Evolutionary conservation across 257 asterid genomes (phyloP).

Genomic region (Echites panduratus): DNA sequence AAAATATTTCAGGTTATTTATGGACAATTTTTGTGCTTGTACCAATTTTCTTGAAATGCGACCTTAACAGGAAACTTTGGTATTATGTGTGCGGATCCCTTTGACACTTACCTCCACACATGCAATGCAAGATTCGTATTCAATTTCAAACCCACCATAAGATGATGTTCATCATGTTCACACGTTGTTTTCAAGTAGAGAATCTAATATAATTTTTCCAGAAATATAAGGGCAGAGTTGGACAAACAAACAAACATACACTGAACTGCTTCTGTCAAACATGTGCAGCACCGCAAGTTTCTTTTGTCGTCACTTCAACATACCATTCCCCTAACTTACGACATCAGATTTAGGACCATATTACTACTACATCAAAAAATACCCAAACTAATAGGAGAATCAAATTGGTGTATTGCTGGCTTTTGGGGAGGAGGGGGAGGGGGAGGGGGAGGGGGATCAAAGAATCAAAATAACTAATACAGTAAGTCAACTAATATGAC

Average conservation of each 20-base stretch:
- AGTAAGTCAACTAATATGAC: not conserved
- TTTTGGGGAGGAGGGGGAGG: not conserved
- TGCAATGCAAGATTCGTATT: no score
- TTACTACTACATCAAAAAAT: no score
- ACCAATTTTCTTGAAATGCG: no score
- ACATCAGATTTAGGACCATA: not conserved
- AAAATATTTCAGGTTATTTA: not conserved
- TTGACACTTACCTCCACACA: no score
- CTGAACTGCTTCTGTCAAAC: not conserved
- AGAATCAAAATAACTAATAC: not conserved
- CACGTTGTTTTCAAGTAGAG: not conserved
- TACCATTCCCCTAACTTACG: not conserved
- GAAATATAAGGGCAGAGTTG: not conserved
- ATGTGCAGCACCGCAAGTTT: constrained; percentile 3
- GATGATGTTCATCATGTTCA: no score
- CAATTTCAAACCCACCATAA: no score
- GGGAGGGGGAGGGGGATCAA: not conserved
- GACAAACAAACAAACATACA: not conserved
- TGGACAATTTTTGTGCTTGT: not conserved
- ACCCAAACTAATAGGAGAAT: no score
- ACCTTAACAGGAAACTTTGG: no score
- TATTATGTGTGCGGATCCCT: no score
- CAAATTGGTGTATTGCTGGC: no score
- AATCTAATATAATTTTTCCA: not conserved
- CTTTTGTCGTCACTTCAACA: not conserved